Base-by-base conservation (phyloP, 306 rosid genomes). In the Lathyrus tuberosus region DNA sequence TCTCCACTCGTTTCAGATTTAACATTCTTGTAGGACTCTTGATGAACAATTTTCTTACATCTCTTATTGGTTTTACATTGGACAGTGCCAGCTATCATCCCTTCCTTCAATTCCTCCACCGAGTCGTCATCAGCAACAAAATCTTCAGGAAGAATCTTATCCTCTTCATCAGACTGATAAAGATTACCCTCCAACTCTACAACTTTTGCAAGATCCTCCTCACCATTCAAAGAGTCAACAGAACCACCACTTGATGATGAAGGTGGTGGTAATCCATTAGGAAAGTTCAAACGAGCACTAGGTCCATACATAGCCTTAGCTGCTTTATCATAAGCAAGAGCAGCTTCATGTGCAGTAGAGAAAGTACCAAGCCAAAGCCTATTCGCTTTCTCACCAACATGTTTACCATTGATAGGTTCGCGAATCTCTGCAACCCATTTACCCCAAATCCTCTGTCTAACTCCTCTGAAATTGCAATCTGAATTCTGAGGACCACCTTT, bases 401-500 rank as follows among this genome's bases (percentile, higher is more conserved):
- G 69, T 24, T 54, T 62, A 6, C 72, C 62, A 5, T 62, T 59
- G 49, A 75, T 79, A 0, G 97, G 97, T 65, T 89, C 92, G 1
- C 97, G 81, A 56, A 94, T 94, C 63, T 94, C 99, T 16, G 96
- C 86, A 1, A 91, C 97, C 97, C 99, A 94, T 41, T 89, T 94
- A 0, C 99, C 97, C 97, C 96, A 88, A 81, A 85, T 87, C 84
- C 97, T 88, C 75, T 91, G 96, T 28, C 99, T 76, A 49, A 91
- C 97, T 9, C 99, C 99, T 77, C 99, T 85, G 61, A 72, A 94
- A 15, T 71, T 80, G 73, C 81, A 87, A 35, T 71, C 82, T 1
- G 90, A 84, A 67, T 94, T 94, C 69, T 94, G 83, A n/a, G 97
- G 95, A n/a, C 97, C 99, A 0, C 96, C 97, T 86, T 94, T 91